Conservation (phyloP, 2,329 filamentous ascomycete genomes). For the Monosporascus sp. region DNA sequence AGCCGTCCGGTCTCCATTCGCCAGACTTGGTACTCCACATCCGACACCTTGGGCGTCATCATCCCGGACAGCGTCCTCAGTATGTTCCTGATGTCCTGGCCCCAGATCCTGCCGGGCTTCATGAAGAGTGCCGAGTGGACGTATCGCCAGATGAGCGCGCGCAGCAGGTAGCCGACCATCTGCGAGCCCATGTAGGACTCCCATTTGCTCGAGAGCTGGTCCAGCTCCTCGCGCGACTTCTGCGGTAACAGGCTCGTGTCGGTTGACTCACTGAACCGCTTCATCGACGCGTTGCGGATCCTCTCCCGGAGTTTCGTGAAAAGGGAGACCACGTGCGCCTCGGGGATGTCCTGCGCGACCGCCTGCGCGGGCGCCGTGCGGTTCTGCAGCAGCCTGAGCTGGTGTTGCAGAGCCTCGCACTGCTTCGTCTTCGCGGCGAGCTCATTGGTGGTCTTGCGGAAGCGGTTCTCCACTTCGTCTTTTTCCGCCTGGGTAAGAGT, state of each 20-base stretch:
- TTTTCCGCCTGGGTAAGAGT: conserved; percentile 14
- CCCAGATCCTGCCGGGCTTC: conserved; percentile 18
- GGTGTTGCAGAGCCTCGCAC: conserved; percentile 12
- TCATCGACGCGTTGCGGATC: conserved; percentile 15
- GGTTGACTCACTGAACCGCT: conserved; percentile 15
- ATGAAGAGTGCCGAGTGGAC: conserved; percentile 18
- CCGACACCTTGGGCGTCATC: conserved; percentile 9
- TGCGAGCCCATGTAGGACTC: conserved; percentile 17
- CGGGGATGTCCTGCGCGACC: conserved; percentile 6
- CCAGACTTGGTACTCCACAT: conserved; percentile 15
- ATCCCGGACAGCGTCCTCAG: conserved; percentile 7
- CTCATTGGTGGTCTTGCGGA: conserved; percentile 5
- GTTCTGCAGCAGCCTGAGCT: not conserved
- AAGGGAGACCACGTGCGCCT: conserved; percentile 10
- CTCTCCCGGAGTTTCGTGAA: conserved; percentile 18
- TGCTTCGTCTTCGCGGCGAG: conserved; percentile 14
- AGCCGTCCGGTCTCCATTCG: conserved; percentile 17
- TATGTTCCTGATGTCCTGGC: conserved; percentile 13
- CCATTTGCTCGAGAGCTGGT: conserved; percentile 21
- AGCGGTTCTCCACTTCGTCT: conserved; percentile 12
- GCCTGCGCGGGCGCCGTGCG: conserved; percentile 1
- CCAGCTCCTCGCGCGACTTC: conserved; percentile 13
- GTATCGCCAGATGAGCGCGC: conserved; percentile 25
- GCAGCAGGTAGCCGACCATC: conserved; percentile 19
- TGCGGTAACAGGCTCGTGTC: conserved; percentile 9